Evolutionary conservation across 495 filamentous ascomycete genomes (phyloP).

Genomic region (Schizothecium vesticola): DNA sequence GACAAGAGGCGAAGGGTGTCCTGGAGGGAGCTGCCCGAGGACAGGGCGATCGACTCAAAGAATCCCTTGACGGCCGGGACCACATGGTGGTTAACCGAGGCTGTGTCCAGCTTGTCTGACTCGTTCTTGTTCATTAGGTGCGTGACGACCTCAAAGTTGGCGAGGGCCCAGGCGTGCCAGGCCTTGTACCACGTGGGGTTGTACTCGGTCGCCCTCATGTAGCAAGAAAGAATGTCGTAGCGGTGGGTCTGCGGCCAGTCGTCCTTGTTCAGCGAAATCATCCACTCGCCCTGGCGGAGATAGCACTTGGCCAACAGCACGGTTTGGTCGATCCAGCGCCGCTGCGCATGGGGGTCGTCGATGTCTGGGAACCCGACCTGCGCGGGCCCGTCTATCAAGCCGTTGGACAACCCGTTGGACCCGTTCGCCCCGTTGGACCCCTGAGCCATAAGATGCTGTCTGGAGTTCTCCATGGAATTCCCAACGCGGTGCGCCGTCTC

Average conservation of each 20-base stretch:
- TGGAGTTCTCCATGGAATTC: slow-evolving; percentile 51
- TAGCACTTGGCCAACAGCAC: slow-evolving; percentile 90
- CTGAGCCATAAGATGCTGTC: slow-evolving; percentile 49
- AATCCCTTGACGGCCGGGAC: slow-evolving; percentile 93
- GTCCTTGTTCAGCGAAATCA: slow-evolving; percentile 72
- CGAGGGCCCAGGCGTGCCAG: slow-evolving; percentile 98
- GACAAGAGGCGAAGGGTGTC: slow-evolving; percentile 91
- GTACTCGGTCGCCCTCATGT: slow-evolving; percentile 83
- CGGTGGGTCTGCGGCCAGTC: slow-evolving; percentile 79
- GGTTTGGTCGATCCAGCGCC: slow-evolving; percentile 53
- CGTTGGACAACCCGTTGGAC: slow-evolving; percentile 39
- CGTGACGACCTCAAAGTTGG: slow-evolving; percentile 97
- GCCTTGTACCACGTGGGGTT: slow-evolving; percentile 95
- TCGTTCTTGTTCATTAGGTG: slow-evolving; percentile 61
- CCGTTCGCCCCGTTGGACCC: slow-evolving; percentile 49
- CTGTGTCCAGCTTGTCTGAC: slow-evolving; percentile 47
- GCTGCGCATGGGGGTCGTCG: slow-evolving; percentile 41
- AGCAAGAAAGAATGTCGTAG: slow-evolving; percentile 74
- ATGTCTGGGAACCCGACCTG: slow-evolving; percentile 58
- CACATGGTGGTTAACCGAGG: slow-evolving; percentile 72
- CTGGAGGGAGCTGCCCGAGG: slow-evolving; percentile 85
- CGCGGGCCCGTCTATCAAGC: slow-evolving; percentile 39
- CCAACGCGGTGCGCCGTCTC: slow-evolving; percentile 71
- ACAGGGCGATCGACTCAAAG: slow-evolving; percentile 90
- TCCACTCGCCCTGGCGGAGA: slow-evolving; percentile 93